Evolutionary conservation across 345 rosid species (phyloP), one percentile per base, ranked within the genome.

Genomic region (Citrus medica): DNA sequence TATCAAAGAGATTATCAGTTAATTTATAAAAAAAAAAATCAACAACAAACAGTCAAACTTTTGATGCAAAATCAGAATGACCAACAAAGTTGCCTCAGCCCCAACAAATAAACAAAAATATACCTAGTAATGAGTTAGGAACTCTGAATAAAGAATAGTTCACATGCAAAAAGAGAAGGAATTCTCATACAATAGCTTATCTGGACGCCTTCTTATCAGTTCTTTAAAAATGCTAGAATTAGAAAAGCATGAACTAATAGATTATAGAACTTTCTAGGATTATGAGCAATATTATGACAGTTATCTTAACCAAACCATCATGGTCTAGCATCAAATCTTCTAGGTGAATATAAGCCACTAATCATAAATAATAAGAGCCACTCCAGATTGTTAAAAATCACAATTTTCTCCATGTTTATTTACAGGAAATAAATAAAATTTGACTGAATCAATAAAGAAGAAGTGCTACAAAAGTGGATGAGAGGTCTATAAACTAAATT

Each of bases 1-100:
- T 4, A 78, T 76, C 64, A 71, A 62, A 58, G 62, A 73, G 14
- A 25, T 42, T 61, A 53, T 60, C 70, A 67, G 64, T 53, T 72
- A 78, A 76, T 38, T 40, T 33, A 25, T 0, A 30, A 27, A 7
- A 40, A 2, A 25, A 53, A 77, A 56, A 84, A 53, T 32, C 51
- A 7, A 48, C 66, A 40, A 56, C 24, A 0, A 56, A 30, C 24
- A 76, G 67, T 69, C 48, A 76, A 28, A 16, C 28, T 37, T 77
- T 25, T 51, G 46, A 48, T 59, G n/a, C 61, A 68, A 51, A 28
- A 32, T 38, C 61, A 69, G 21, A 69, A 78, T 35, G 38, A 46
- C 42, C 38, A 55, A 66, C 48, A 79, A 38, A 25, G 24, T 14
- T 27, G 37, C 13, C 28, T 5, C 68, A 48, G 14, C 71, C 62